Base-by-base conservation (phyloP, 495 filamentous ascomycete genomes). In the Usnea hakonensis region DNA sequence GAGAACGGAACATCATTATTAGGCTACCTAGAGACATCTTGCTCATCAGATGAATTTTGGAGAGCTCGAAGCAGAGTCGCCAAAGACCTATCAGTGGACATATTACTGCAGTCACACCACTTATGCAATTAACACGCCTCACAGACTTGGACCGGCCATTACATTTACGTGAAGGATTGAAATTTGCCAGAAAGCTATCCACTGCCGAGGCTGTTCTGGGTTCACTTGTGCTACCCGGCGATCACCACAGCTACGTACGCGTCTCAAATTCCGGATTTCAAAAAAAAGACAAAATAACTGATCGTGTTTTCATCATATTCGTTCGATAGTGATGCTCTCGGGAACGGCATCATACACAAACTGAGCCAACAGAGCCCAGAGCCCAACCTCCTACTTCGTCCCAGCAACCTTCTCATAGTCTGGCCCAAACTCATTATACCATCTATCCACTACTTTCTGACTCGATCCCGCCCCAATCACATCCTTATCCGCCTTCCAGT, bases 1-100 rank as follows among this genome's bases (percentile, higher is more conserved):
- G n/a, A 3, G 9, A 41, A 28, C n/a, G 26, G n/a, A n/a, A n/a
- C 16, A 21, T 44, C 35, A 36, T 33, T 52, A 41, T 14, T 36
- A 36, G 55, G 55, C 48, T 77, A 85, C 82, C 79, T 82, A 72
- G 76, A 72, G 63, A 80, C 78, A 75, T 85, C 83, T 71, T 81
- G 73, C 46, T 74, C 71, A 64, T 74, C 73, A 21, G 79, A 77
- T 28, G 74, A 69, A 32, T 72, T 72, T 67, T 82, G 79, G 30
- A 84, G 71, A 30, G 81, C 80, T 52, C 81, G 79, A 62, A 84
- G 67, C 30, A 84, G 71, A 40, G 77, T 77, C 16, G 78, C 77
- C 35, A 83, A 63, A 11, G 81, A 81, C 43, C 75, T 73, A 69
- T 82, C 80, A 23, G 54, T 55, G n/a, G 37, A 57, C 54, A 57